Conservation (phyloP, 2,329 filamentous ascomycete species). For the Harringtonia lauricola region DNA sequence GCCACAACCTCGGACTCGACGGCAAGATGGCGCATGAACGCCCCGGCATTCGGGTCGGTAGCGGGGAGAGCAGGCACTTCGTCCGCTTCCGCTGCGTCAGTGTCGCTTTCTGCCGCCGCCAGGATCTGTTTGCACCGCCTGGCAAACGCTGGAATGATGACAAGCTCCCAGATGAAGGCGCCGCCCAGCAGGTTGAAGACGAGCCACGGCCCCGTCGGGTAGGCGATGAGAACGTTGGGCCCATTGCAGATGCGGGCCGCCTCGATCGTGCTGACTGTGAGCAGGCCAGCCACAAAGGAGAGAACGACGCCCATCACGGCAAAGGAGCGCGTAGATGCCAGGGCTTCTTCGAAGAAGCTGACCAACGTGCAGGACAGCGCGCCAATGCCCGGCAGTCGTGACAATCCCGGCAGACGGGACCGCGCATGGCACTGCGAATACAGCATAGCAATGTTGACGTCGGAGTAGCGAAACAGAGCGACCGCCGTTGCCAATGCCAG, state of each 20-base stretch:
- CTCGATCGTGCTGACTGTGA: conserved; percentile 39
- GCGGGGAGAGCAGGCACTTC: not conserved
- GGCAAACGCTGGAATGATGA: conserved; percentile 38
- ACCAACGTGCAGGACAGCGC: conserved; percentile 37
- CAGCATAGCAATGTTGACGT: conserved; percentile 39
- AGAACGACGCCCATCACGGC: conserved; percentile 31
- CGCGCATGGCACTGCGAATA: conserved; percentile 42
- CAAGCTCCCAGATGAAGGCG: conserved; percentile 38
- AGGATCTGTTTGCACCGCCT: conserved; percentile 27
- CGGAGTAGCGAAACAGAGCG: conserved; percentile 32
- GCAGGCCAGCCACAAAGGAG: conserved; percentile 32
- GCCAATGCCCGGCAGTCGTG: conserved; percentile 32
- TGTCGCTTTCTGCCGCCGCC: conserved; percentile 9
- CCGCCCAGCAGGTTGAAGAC: conserved; percentile 37
- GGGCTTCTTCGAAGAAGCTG: conserved; percentile 35
- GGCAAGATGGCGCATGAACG: conserved; percentile 24
- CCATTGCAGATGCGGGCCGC: conserved; percentile 30
- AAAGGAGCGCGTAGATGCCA: conserved; percentile 26
- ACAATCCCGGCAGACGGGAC: conserved; percentile 31
- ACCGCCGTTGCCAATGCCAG: conserved; percentile 30
- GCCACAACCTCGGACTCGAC: conserved; percentile 43
- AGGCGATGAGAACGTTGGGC: conserved; percentile 19
- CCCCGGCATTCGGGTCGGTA: conserved; percentile 8
- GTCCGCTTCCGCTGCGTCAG: conserved; percentile 5
- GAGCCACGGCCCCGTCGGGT: conserved; percentile 29